These are phyloP conservation scores for Fusarium musae DNA, from an alignment of 2,329 filamentous ascomycete species.

Conservation along the genomic window DNA sequence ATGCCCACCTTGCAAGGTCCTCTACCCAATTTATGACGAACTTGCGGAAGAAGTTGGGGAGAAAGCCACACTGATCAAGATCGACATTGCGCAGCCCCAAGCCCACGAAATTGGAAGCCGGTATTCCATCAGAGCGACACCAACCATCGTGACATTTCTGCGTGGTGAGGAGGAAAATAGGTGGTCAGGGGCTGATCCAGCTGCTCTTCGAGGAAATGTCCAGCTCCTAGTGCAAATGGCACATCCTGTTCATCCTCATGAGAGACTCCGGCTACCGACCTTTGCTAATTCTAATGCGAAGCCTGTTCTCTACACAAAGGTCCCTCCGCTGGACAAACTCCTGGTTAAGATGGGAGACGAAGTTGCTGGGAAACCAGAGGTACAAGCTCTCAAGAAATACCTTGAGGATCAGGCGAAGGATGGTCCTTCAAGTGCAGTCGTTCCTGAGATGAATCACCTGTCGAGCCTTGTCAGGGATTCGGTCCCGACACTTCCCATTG, in stretches of 20 bases:
- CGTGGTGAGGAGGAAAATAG: slow-evolving; percentile 79
- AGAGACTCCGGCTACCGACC: slow-evolving; percentile 74
- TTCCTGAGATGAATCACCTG: slow-evolving; percentile 77
- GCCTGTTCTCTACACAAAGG: slow-evolving; percentile 78
- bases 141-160: slow-evolving; percentile 88
- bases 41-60: slow-evolving; percentile 78
- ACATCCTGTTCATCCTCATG: slow-evolving; percentile 80
- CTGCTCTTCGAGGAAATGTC: slow-evolving; percentile 76
- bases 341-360: slow-evolving; percentile 77
- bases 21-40: slow-evolving; percentile 85
- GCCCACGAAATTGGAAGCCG: slow-evolving; percentile 71
- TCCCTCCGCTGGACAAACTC: slow-evolving; percentile 86
- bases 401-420: slow-evolving; percentile 69
- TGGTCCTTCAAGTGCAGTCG: slow-evolving; percentile 71
- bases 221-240: slow-evolving; percentile 80
- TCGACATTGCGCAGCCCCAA: slow-evolving; percentile 76
- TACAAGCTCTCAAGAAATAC: slow-evolving; percentile 76
- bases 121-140: slow-evolving; percentile 80
- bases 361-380: slow-evolving; percentile 64
- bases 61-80: slow-evolving; percentile 80
- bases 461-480: slow-evolving; percentile 68
- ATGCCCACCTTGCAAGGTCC: slow-evolving; percentile 83
- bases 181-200: slow-evolving; percentile 82
- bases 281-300: slow-evolving; percentile 72
- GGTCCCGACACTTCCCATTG: slow-evolving; percentile 66